Base-by-base conservation (phyloP, 805 yeast species). In the Candida silvatica region DNA sequence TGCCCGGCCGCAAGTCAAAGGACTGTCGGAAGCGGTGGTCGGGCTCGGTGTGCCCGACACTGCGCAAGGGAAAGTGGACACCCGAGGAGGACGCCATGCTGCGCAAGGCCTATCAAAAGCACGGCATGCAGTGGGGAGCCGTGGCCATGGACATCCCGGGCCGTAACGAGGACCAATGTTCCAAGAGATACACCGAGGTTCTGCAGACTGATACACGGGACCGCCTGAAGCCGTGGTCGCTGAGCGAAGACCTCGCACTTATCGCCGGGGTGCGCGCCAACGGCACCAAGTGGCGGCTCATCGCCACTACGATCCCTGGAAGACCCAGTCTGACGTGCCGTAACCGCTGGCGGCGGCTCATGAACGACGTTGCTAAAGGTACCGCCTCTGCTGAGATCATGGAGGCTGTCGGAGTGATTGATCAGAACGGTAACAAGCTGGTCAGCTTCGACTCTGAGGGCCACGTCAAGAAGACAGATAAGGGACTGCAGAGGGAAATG, bases 161-260 rank as follows among this genome's bases (percentile, higher is more conserved):
- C 4, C 67, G 97, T 51, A 88, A 94, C 0, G 95, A 87, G 49
- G 96, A 87, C 56, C 97, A 88, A 61, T 88, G 97, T 62, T 84
- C 95, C 2, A 88, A 88, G 51, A 63, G 97, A 47, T 88, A 84
- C 53, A 75, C 79, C 12, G 97, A 88, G 49, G 95, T 86, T 2
- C 56, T 88, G 39, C 92, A 85, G 47, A 96, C 97, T 5, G 67
- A 64, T 19, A 81, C 87, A 7, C 75, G 76, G 40, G 86, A 81
- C 44, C 60, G 96, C 37, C 63, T 86, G 30, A 69, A 85, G 45
- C 77, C 80, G 3, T 88, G 97, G 97, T 62, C 74, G 1, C 48
- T 67, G 20, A 83, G 74, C 7, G 96, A 88, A 53, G 97, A 88
- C 52, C 56, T 81, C 27, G 57, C 61, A 38, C 61, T 88, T 35